These are phyloP conservation scores for Brachypodium distachyon DNA, from an alignment of 202 grass and related monocot genomes.

Conservation along the genomic window DNA sequence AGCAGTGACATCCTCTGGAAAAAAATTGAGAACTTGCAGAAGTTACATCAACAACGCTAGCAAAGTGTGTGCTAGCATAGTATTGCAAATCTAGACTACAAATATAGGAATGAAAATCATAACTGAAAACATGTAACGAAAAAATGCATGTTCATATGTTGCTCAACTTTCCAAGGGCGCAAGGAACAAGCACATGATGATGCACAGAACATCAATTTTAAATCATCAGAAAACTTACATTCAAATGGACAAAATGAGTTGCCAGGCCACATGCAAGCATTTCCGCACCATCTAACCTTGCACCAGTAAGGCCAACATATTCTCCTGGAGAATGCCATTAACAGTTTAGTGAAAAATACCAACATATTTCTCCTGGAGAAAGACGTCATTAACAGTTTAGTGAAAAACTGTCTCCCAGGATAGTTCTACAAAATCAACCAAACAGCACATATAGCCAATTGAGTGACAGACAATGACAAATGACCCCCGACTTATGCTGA, in stretches of 20 bases:
- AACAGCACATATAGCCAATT: background rate
- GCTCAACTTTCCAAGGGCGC: background rate
- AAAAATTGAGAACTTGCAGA: conserved; percentile 2
- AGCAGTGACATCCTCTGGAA: conserved; percentile 54
- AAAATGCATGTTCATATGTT: background rate
- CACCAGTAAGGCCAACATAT: conserved; percentile 79
- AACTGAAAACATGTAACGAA: background rate
- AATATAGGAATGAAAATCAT: too few relatives aligned
- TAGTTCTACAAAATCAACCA: background rate
- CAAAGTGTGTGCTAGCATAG: too few relatives aligned
- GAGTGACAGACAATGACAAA: too few relatives aligned
- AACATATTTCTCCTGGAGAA: conserved; percentile 21
- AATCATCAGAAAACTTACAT: conserved; percentile 44
- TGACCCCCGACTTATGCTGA: too few relatives aligned
- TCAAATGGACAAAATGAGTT: conserved; percentile 82
- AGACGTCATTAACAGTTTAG: conserved; percentile 13
- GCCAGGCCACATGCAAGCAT: conserved; percentile 93
- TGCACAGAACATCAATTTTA: background rate
- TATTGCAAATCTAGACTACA: too few relatives aligned
- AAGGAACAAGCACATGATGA: background rate
- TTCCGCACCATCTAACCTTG: conserved; percentile 77
- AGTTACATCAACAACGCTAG: too few relatives aligned
- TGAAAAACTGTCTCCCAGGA: conserved; percentile 12
- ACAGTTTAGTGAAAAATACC: conserved; percentile 13
- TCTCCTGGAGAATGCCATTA: conserved; percentile 63